Evolutionary conservation across 2,329 filamentous ascomycete species (phyloP).

Genomic region (Pezicula radicicola): DNA sequence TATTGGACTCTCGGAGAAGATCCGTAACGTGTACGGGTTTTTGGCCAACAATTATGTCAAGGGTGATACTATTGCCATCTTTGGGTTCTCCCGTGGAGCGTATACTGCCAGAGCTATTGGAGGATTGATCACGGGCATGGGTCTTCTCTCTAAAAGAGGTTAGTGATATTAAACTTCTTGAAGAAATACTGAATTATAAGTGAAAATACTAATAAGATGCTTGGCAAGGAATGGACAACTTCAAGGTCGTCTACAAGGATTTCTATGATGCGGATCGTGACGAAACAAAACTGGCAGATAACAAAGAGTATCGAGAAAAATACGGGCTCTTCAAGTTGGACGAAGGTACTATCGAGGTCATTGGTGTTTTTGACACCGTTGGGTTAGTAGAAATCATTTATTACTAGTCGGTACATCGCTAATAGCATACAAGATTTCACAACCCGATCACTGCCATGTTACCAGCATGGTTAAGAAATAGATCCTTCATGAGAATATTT

Average conservation of each 20-base stretch:
- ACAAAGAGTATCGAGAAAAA: background rate
- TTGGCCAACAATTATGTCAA: conserved; percentile 36
- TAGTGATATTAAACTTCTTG: background rate
- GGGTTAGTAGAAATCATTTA: background rate
- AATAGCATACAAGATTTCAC: background rate
- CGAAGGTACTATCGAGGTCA: conserved; percentile 30
- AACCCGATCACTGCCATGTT: background rate
- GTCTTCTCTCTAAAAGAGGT: conserved; percentile 8
- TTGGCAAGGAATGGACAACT: conserved; percentile 26
- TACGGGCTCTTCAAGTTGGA: conserved; percentile 19
- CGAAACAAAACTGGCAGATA: too few relatives aligned
- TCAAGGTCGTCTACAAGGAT: conserved; percentile 18
- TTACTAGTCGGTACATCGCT: too few relatives aligned
- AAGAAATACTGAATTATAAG: conserved; percentile 10
- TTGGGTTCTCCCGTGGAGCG: conserved; percentile 35
- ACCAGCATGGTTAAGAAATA: background rate
- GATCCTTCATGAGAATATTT: background rate
- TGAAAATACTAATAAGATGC: conserved; percentile 1
- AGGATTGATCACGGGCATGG: conserved; percentile 28
- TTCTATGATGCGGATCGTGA: background rate
- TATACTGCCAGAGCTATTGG: conserved; percentile 32
- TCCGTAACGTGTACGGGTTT: conserved; percentile 32
- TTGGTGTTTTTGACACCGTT: conserved; percentile 45
- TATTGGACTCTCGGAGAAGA: background rate
- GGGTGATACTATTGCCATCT: conserved; percentile 29